Evolutionary conservation across 768 basidiomycete genomes (phyloP).

Genomic region (Agaricus subrufescens): DNA sequence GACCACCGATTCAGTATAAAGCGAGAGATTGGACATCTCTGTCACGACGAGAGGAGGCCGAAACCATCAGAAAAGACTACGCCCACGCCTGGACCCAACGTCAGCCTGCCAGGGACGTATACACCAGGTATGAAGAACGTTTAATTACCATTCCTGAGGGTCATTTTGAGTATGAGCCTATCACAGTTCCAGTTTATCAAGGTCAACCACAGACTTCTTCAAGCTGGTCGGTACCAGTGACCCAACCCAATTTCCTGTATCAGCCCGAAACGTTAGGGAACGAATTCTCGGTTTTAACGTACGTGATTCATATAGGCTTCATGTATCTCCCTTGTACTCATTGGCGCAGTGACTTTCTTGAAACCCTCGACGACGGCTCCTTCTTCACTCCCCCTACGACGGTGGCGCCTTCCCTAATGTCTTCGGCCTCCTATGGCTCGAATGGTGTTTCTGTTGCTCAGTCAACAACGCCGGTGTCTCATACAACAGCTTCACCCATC

Average conservation of each 20-base stretch:
- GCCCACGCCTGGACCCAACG: constrained; percentile 14
- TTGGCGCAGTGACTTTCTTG: constrained; percentile 72
- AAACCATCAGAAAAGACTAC: constrained; percentile 44
- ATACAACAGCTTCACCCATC: constrained; percentile 11
- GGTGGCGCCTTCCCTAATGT: constrained; percentile 44
- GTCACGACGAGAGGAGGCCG: constrained; percentile 78
- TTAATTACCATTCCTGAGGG: too few relatives aligned
- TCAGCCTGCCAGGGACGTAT: constrained; percentile 36
- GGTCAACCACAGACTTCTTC: constrained; percentile 22
- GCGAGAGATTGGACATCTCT: constrained; percentile 92
- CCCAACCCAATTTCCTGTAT: constrained; percentile 56
- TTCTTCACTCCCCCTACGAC: constrained; percentile 67
- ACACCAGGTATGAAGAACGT: constrained; percentile 33
- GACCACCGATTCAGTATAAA: constrained; percentile 61
- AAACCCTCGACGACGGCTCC: constrained; percentile 79
- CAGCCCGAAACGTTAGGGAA: constrained; percentile 73
- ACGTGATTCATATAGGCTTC: constrained; percentile 17
- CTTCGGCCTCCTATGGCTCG: constrained; percentile 30
- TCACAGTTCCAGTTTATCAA: constrained; percentile 34
- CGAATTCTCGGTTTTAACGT: constrained; percentile 81
- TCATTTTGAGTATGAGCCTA: not conserved
- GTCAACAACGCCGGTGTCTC: constrained; percentile 1
- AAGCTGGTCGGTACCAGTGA: constrained; percentile 44
- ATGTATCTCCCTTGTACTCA: constrained; percentile 1
- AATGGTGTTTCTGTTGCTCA: constrained; percentile 9